phyloP scores from a whole-genome alignment of 106 monocot genomes.

The Xerophyta viscosa region DNA sequence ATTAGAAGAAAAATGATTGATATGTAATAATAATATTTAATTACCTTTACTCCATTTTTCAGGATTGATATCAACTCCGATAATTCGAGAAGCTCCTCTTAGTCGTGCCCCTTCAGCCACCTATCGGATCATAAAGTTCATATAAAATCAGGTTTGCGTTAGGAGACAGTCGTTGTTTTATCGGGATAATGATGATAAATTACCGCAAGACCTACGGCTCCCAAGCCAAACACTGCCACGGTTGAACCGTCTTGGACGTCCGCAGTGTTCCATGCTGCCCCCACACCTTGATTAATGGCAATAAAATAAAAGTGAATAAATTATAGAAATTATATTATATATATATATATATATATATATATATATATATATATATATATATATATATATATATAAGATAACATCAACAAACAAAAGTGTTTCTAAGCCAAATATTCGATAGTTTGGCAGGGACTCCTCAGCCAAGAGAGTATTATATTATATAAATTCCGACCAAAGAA shows the following conservation, averaged over 20 bases:
- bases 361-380: too few relatives aligned
- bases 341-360: not conserved
- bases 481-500: too few relatives aligned
- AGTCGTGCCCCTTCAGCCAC: conserved; percentile 59
- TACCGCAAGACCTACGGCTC: conserved; percentile 77
- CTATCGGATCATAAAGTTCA: conserved; percentile 14
- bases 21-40: too few relatives aligned
- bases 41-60: conserved; percentile 54
- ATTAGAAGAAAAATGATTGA: not conserved
- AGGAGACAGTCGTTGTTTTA: not conserved
- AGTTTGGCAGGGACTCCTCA: too few relatives aligned
- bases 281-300: conserved; percentile 36
- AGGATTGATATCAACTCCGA: conserved; percentile 60
- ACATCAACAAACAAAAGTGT: too few relatives aligned
- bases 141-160: not conserved
- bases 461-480: too few relatives aligned
- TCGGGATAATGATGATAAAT: not conserved
- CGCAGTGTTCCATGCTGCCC: conserved; percentile 91
- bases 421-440: too few relatives aligned
- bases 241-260: conserved; percentile 57
- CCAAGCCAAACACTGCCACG: conserved; percentile 75
- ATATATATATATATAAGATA: too few relatives aligned
- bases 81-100: conserved; percentile 55
- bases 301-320: not conserved
- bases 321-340: not conserved